These are phyloP conservation scores for Glebionis coronaria DNA, from an alignment of 129 eudicot species.

Conservation along the genomic window DNA sequence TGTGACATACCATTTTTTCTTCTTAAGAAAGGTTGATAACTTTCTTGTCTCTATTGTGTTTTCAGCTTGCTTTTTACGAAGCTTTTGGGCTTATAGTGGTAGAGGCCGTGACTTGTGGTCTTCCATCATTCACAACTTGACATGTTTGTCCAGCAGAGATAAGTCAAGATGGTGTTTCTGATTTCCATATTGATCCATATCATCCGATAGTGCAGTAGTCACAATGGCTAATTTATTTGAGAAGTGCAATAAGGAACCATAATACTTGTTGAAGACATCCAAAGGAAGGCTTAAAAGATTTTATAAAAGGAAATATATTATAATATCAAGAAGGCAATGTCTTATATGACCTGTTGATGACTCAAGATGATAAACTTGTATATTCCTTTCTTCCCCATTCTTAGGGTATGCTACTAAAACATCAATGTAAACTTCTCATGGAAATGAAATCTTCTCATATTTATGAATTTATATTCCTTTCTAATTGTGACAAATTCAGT, in stretches of 20 bases:
- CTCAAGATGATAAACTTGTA: too few species aligned
- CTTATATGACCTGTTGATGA: too few species aligned
- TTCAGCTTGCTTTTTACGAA: constrained; percentile 96
- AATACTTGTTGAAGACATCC: constrained; percentile 66
- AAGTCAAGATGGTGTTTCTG: constrained; percentile 81
- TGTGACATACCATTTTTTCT: not conserved
- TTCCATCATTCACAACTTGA: constrained; percentile 92
- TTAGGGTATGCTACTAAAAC: too few species aligned
- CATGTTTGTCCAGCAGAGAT: constrained; percentile 96
- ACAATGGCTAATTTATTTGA: constrained; percentile 63
- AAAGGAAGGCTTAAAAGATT: constrained; percentile 69
- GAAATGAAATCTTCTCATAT: too few species aligned
- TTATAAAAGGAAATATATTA: constrained; percentile 49
- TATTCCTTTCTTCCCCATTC: too few species aligned
- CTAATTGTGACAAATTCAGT: too few species aligned
- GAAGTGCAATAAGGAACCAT: constrained; percentile 58
- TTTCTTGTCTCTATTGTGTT: constrained; percentile 20
- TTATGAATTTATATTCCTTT: too few species aligned
- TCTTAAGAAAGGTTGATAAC: constrained; percentile 5
- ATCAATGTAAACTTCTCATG: too few species aligned
- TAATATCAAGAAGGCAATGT: not conserved
- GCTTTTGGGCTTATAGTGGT: constrained; percentile 98
- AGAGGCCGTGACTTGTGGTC: constrained; percentile 96
- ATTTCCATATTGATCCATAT: constrained; percentile 90
- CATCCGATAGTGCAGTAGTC: constrained; percentile 73